These are phyloP conservation scores for Castanea crenata DNA, from an alignment of 306 rosid genomes.

Conservation along the genomic window DNA sequence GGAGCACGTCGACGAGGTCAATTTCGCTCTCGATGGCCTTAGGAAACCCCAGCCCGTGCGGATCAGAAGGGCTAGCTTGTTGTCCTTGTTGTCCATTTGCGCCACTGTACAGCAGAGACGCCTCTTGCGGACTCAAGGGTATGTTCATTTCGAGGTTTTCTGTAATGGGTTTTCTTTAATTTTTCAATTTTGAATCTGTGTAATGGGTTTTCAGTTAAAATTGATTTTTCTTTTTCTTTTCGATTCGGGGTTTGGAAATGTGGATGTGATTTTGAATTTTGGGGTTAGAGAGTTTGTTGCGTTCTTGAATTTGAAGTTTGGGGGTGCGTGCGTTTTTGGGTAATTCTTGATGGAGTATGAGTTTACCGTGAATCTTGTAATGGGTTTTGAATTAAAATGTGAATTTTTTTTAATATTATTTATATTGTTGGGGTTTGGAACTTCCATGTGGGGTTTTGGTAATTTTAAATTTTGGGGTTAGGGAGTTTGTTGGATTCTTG, in stretches of 20 bases:
- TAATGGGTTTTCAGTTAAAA: background rate
- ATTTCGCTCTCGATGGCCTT: conserved; percentile 91
- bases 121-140: conserved; percentile 94
- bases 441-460: too few relatives aligned
- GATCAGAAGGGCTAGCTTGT: conserved; percentile 93
- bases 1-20: conserved; percentile 97
- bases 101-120: conserved; percentile 78
- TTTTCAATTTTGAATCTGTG: too few relatives aligned
- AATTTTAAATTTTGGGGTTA: background rate
- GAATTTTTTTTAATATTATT: too few relatives aligned
- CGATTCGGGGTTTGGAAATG: background rate
- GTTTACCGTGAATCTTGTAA: too few relatives aligned
- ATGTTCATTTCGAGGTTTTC: conserved; percentile 6
- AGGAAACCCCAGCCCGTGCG: conserved; percentile 79
- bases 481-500: background rate
- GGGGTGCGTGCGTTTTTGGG: too few relatives aligned
- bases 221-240: background rate
- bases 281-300: background rate
- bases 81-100: conserved; percentile 75
- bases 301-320: too few relatives aligned
- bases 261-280: conserved; percentile 2
- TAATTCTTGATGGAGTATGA: too few relatives aligned
- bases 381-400: too few relatives aligned
- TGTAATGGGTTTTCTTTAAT: background rate
- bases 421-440: too few relatives aligned